Evolutionary conservation across 768 basidiomycete species (phyloP), one percentile per base, ranked within the genome.

Genomic region (Mycena alexandri): DNA sequence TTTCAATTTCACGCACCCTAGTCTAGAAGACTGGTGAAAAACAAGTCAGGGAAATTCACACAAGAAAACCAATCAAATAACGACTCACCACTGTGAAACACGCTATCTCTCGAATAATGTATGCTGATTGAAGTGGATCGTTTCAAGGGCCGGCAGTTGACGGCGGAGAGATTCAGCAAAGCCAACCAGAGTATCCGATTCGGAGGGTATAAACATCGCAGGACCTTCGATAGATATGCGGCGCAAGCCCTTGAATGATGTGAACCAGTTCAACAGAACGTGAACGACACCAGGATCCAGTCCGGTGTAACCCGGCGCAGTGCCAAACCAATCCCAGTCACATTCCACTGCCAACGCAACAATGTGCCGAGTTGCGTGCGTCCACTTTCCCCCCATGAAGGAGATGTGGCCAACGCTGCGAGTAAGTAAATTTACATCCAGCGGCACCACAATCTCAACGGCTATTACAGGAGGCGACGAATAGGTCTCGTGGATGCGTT

Each of bases 361-460:
- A 22, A 63, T 56, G 25, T 63, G 54, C 11, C 54, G 62, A 9
- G 46, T 43, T 12, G 62, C 62, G 21, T 63, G 62, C 2, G 12
- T 56, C 62, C 62, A 63, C 16, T 63, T 63, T 3, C 53, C 54
- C 3, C 54, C 62, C 36, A 63, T 24, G 17, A 19, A 41, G 2
- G 54, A 41, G 0, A 43, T 29, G 25, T 22, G 56, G 3, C 5
- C 19, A 9, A 56, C 16, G 46, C 22, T 53, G 1, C 36, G 7
- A 17, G 52, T 19, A 7, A 63, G n/a, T 2, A 22, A 33, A 33
- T 0, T 13, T 12, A 24, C 21, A 24, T 29, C 43, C 44, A 22
- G 8, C 4, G 5, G 21, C 19, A 7, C 12, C 9, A 1, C n/a
- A 43, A 62, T 22, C 14, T 53, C 33, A 19, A 56, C 13, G 1